Base-by-base conservation (phyloP, 805 yeast species). In the Lachancea nothofagi region DNA sequence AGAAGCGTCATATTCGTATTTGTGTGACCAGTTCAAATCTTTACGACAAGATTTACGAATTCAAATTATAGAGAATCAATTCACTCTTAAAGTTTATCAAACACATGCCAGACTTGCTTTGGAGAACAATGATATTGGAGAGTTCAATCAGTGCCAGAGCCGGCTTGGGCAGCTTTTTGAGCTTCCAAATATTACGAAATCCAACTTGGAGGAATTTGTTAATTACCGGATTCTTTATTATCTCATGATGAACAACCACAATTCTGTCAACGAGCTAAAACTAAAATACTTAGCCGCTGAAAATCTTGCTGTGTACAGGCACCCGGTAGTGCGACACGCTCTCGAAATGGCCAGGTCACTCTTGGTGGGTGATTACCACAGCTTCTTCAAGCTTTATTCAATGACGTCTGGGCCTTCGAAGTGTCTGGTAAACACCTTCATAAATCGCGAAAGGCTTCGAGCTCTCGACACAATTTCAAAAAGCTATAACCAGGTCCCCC, bases 71-170 rank as follows among this genome's bases (percentile, higher is more conserved):
- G 80, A 80, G 51, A 78, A 78, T 53, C 78, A 74, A 31, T 84
- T 93, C 55, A 76, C 96, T 0, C 75, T 87, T 5, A 55, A 65
- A 40, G 95, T 87, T 0, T 90, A 93, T 60, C 93, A 87, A 60
- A 72, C 79, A 2, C 95, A 90, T 61, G 93, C 93, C 3, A 75
- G 88, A 35, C 67, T 89, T n/a, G 95, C 97, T 0, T 71, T 90
- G 27, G 83, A 79, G 49, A 80, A 83, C 54, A 72, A 75, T 29
- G 98, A 90, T 60, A 64, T 90, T 46, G 97, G 97, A 7, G 97
- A 93, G 60, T 88, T 84, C 59, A 93, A 93, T 64, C 97, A 90
- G 59, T 93, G 97, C 58, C 95, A 84, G 60, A 77, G 94, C 12
- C 86, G 87, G 51, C 64, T 93, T 36, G 75, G 75, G 46, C 67